Evolutionary conservation across 345 rosid genomes (phyloP).

Genomic region (Cardiospermum halicacabum): DNA sequence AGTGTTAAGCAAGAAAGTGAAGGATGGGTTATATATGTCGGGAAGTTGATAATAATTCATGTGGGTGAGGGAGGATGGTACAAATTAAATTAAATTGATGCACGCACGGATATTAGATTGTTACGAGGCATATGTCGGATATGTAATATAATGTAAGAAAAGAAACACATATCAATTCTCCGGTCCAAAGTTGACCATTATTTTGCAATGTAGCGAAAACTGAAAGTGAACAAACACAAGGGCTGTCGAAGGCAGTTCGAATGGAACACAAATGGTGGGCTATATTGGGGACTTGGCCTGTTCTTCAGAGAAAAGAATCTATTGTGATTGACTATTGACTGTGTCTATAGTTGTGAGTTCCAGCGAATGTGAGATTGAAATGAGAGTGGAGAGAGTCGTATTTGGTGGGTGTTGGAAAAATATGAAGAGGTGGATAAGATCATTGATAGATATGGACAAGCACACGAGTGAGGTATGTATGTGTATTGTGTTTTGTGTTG

Average conservation of each 20-base stretch:
- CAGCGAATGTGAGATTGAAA: conserved; percentile 22
- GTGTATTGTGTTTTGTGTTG: too few species aligned
- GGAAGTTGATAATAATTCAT: background rate
- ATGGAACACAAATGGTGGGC: background rate
- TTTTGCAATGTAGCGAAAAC: conserved; percentile 22
- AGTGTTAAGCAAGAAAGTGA: too few species aligned
- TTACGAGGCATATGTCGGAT: too few species aligned
- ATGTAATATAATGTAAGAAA: too few species aligned
- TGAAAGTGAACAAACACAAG: conserved; percentile 4
- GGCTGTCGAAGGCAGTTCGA: background rate
- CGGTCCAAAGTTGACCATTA: conserved; percentile 22
- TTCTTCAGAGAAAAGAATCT: conserved; percentile 3
- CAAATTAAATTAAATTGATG: too few species aligned
- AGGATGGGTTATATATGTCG: background rate
- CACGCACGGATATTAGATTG: too few species aligned
- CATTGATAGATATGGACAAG: conserved; percentile 19
- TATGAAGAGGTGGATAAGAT: conserved; percentile 13
- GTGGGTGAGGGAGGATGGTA: too few species aligned
- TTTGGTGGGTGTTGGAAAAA: conserved; percentile 1
- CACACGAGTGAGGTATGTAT: conserved; percentile 28
- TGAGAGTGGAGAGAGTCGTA: background rate
- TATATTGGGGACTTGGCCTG: background rate
- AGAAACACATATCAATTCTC: too few species aligned
- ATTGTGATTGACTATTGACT: conserved; percentile 18
- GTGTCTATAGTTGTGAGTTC: conserved; percentile 26